phyloP scores from a whole-genome alignment of 495 filamentous ascomycete genomes.

The Aspergillus homomorphus region DNA sequence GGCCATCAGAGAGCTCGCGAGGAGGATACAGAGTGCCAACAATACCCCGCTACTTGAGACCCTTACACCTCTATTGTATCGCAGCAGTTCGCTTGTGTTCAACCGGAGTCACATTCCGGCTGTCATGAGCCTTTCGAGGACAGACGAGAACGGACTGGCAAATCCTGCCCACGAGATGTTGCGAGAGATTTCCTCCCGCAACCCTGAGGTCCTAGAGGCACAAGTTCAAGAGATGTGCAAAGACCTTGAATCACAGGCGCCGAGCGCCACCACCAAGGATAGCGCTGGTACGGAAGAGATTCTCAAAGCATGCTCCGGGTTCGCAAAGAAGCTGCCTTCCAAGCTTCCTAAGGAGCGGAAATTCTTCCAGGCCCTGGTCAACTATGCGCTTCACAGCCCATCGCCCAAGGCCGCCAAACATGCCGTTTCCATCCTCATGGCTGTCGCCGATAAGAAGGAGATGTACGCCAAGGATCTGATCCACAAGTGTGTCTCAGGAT shows the following conservation, averaged over 20 bases:
- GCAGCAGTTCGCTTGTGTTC: constrained; percentile 77
- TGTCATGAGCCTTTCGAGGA: constrained; percentile 81
- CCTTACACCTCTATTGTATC: constrained; percentile 77
- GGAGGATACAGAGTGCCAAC: constrained; percentile 68
- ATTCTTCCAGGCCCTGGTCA: constrained; percentile 74
- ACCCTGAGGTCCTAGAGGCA: constrained; percentile 84
- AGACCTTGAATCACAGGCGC: constrained; percentile 74
- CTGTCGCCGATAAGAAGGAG: constrained; percentile 75
- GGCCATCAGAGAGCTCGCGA: constrained; percentile 84
- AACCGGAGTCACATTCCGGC: constrained; percentile 91
- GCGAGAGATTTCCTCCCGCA: constrained; percentile 85
- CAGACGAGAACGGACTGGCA: constrained; percentile 73
- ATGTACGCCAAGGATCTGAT: constrained; percentile 83
- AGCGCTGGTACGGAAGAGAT: constrained; percentile 74
- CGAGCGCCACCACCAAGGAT: constrained; percentile 60
- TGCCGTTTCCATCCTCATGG: constrained; percentile 85
- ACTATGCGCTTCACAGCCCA: constrained; percentile 75
- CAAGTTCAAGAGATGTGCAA: constrained; percentile 92
- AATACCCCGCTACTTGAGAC: constrained; percentile 67
- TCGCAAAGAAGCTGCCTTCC: constrained; percentile 76
- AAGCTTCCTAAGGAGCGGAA: constrained; percentile 85
- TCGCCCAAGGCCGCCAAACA: constrained; percentile 87
- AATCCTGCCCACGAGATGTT: constrained; percentile 82
- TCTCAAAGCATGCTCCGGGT: constrained; percentile 87
- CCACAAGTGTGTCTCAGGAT: constrained; percentile 68